Evolutionary conservation across 1,284 basidiomycete species (phyloP).

Genomic region (Clitocybe nebularis): DNA sequence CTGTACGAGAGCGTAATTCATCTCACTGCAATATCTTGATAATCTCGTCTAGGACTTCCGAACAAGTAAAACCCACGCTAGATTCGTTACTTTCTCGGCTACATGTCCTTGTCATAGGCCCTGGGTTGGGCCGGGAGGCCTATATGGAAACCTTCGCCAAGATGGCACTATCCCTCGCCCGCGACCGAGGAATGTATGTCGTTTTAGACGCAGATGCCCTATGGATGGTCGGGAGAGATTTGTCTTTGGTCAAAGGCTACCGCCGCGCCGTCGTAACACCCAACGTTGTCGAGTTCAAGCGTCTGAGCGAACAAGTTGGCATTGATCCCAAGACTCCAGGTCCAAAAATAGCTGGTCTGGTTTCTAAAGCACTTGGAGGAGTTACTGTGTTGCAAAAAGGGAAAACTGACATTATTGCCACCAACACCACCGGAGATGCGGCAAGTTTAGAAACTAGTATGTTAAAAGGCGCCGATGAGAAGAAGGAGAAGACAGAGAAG

Average conservation of each 20-base stretch:
- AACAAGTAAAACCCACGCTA: conserved; percentile 55
- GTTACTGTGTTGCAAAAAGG: conserved; percentile 95
- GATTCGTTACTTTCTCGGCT: conserved; percentile 76
- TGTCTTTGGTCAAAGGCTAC: conserved; percentile 76
- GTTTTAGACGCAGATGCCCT: conserved; percentile 94
- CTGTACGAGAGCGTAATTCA: conserved; percentile 27
- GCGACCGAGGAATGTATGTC: conserved; percentile 70
- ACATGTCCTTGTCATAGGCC: conserved; percentile 91
- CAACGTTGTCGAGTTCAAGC: conserved; percentile 91
- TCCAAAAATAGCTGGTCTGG: conserved; percentile 49
- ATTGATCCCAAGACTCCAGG: conserved; percentile 46
- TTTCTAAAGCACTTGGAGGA: conserved; percentile 78
- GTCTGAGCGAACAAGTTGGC: conserved; percentile 74
- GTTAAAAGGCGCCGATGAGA: conserved; percentile 31
- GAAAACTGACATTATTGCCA: conserved; percentile 62
- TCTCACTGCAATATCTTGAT: conserved; percentile 4
- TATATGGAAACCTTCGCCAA: conserved; percentile 84
- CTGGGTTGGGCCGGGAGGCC: conserved; percentile 84
- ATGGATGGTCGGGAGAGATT: conserved; percentile 74
- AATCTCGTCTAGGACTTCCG: conserved; percentile 33
- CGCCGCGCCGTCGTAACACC: conserved; percentile 84
- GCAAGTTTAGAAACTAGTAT: conserved; percentile 40
- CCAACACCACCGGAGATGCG: conserved; percentile 55
- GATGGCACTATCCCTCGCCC: conserved; percentile 51
- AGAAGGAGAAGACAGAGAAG: conserved; percentile 45